A percentile compares a stretch with the other conserved stretches of the same genome.
These are phyloP conservation scores for Tricholoma flavovirens DNA, from an alignment of 768 basidiomycete genomes.

Conservation along the genomic window DNA sequence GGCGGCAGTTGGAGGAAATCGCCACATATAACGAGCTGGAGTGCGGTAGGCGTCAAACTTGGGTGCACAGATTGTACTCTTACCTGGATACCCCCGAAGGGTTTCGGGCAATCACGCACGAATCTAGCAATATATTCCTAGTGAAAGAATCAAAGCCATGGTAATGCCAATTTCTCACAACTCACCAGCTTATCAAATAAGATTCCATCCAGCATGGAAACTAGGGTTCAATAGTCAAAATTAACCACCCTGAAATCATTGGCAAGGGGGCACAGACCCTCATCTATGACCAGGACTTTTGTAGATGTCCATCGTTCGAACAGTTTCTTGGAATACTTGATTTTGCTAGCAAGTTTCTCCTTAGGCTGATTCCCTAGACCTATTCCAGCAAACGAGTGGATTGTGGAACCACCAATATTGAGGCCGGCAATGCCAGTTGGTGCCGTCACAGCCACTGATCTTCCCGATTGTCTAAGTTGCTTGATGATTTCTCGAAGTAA, in stretches of 20 bases:
- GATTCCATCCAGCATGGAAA: constrained; percentile 71
- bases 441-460: constrained; percentile 53
- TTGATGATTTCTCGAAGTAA: constrained; percentile 58
- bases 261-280: constrained; percentile 38
- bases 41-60: background rate
- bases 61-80: background rate
- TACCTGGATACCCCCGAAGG: constrained; percentile 70
- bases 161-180: constrained; percentile 17
- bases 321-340: constrained; percentile 16
- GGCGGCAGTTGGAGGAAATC: constrained; percentile 84
- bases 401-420: constrained; percentile 64
- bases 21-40: constrained; percentile 65
- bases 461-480: constrained; percentile 24
- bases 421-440: constrained; percentile 61
- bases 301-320: constrained; percentile 46
- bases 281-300: constrained; percentile 62
- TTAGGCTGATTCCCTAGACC: constrained; percentile 49
- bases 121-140: constrained; percentile 35
- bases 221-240: constrained; percentile 20
- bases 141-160: constrained; percentile 23
- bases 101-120: constrained; percentile 35
- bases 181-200: constrained; percentile 67
- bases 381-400: constrained; percentile 65
- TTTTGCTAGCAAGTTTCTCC: constrained; percentile 33
- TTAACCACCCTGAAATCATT: background rate